Conservation (phyloP, 305 asterid genomes). For the Rubia tinctorum region DNA sequence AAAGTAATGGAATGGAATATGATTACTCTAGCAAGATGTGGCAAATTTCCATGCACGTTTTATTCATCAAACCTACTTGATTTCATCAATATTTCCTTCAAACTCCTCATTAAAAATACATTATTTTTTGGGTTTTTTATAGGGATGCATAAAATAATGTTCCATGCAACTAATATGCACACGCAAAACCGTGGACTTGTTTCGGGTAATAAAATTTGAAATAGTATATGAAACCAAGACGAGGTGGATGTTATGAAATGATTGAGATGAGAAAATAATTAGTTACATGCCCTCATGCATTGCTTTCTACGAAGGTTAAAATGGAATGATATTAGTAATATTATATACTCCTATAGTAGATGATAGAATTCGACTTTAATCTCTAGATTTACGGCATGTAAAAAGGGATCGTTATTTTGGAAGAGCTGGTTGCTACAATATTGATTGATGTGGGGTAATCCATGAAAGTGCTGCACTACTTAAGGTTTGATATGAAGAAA, state of each 20-base stretch:
- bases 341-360: too few relatives aligned
- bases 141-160: too few relatives aligned
- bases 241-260: too few relatives aligned
- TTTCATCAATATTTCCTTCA: too few relatives aligned
- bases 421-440: neutral
- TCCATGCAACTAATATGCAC: neutral
- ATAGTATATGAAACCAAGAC: too few relatives aligned
- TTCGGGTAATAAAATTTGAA: too few relatives aligned
- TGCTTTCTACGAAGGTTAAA: too few relatives aligned
- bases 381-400: neutral
- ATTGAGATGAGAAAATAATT: too few relatives aligned
- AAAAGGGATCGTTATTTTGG: neutral
- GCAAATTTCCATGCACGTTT: conserved; percentile 51
- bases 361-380: neutral
- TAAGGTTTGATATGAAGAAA: conserved; percentile 7
- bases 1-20: neutral
- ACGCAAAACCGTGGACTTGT: neutral
- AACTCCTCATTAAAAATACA: too few relatives aligned
- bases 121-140: too few relatives aligned
- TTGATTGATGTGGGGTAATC: conserved; percentile 9
- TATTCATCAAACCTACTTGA: conserved; percentile 21
- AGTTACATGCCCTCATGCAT: too few relatives aligned
- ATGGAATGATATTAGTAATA: too few relatives aligned
- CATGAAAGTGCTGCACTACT: conserved; percentile 49
- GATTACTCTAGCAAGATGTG: neutral